Evolutionary conservation across 2,329 filamentous ascomycete species (phyloP).

Genomic region (Xylariomycetidae sp.): DNA sequence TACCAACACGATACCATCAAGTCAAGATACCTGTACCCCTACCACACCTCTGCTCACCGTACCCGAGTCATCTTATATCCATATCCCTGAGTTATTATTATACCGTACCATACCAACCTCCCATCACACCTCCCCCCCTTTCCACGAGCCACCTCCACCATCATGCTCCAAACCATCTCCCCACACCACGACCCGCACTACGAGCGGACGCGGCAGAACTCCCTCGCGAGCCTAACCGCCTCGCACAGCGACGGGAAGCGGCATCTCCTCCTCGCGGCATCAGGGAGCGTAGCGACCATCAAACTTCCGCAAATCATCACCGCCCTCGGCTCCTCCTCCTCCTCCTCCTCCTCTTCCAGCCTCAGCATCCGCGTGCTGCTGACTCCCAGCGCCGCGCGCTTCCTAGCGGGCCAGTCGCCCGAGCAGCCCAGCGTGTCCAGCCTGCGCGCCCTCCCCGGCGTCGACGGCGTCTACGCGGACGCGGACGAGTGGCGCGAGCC

Average conservation of each 20-base stretch:
- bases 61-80: too few relatives aligned
- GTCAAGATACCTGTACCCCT: too few relatives aligned
- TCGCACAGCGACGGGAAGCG: constrained; percentile 42
- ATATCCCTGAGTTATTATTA: too few relatives aligned
- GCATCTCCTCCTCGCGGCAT: constrained; percentile 61
- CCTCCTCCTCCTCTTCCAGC: constrained; percentile 28
- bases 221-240: constrained; percentile 22
- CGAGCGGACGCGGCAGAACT: constrained; percentile 17
- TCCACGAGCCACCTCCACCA: too few relatives aligned
- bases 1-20: too few relatives aligned
- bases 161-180: constrained; percentile 22
- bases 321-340: constrained; percentile 41
- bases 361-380: constrained; percentile 83
- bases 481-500: constrained; percentile 77
- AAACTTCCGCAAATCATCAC: constrained; percentile 66
- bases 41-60: too few relatives aligned
- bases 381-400: constrained; percentile 65
- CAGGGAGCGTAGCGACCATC: constrained; percentile 73
- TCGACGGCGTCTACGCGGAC: constrained; percentile 77
- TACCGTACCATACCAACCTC: too few relatives aligned
- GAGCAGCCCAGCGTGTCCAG: constrained; percentile 68
- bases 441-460: constrained; percentile 57
- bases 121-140: too few relatives aligned
- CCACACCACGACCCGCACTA: constrained; percentile 19
- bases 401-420: constrained; percentile 66